Percentiles rank a stretch among this genome's conserved stretches.
Conservation (phyloP, 345 rosid genomes). For the Pistacia integerrima region DNA sequence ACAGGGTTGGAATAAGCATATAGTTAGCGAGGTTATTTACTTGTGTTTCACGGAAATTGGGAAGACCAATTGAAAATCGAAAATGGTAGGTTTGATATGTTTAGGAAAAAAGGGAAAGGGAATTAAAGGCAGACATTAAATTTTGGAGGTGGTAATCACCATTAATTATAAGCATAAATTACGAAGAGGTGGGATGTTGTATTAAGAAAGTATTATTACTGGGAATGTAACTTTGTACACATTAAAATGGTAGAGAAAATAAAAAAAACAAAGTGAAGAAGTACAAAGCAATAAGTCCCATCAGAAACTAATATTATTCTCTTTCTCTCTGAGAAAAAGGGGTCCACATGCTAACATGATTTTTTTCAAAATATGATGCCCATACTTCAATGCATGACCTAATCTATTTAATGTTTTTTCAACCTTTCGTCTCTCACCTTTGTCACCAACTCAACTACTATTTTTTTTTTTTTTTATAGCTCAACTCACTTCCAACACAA, state of each 20-base stretch:
- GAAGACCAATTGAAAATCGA: conserved; percentile 9
- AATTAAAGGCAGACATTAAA: not conserved
- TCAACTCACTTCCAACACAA: too few relatives aligned
- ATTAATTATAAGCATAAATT: too few relatives aligned
- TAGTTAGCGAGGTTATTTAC: not conserved
- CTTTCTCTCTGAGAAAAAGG: not conserved
- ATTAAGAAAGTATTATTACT: conserved; percentile 1
- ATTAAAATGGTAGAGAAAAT: conserved; percentile 4
- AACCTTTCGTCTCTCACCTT: not conserved
- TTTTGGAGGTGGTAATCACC: too few relatives aligned
- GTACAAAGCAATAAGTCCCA: conserved; percentile 3
- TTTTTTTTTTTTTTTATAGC: not conserved
- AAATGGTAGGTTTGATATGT: conserved; percentile 13
- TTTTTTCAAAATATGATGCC: conserved; percentile 12
- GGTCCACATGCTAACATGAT: conserved; percentile 22
- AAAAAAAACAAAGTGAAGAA: not conserved
- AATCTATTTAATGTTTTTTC: conserved; percentile 27
- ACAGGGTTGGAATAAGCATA: not conserved
- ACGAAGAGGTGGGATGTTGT: not conserved
- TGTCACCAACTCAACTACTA: not conserved
- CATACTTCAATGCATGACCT: conserved; percentile 29
- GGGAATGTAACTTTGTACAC: not conserved
- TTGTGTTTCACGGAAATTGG: conserved; percentile 23
- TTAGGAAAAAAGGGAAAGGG: conserved; percentile 31
- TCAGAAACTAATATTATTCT: conserved; percentile 7